A percentile compares a stretch with the other conserved stretches of the same genome.
phyloP scores from a whole-genome alignment of 305 asterid genomes.

The Rubia peregrina region DNA sequence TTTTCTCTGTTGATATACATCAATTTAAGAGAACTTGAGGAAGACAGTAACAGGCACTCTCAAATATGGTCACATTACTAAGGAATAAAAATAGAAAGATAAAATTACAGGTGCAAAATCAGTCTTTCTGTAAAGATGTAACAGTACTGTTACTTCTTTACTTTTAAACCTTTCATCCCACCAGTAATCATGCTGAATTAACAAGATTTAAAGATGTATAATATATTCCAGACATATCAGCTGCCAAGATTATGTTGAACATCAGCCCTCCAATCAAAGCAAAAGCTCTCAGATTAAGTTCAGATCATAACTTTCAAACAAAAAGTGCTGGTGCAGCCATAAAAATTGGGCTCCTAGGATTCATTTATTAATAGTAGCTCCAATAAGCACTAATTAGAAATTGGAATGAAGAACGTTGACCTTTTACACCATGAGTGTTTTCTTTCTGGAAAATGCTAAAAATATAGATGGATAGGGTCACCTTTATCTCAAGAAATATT shows the following conservation, averaged over 20 bases:
- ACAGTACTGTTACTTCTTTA: background rate
- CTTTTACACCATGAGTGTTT: background rate
- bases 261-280: background rate
- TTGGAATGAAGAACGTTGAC: background rate
- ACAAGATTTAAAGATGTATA: background rate
- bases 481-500: background rate
- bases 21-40: background rate
- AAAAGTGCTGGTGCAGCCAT: background rate
- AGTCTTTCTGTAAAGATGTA: background rate
- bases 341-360: background rate
- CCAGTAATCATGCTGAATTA: background rate
- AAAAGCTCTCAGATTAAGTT: background rate
- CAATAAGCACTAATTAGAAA: background rate
- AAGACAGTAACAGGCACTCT: background rate
- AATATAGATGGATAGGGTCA: background rate
- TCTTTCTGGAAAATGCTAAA: background rate
- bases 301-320: background rate
- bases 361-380: background rate
- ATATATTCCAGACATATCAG: background rate
- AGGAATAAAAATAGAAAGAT: background rate
- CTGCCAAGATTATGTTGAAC: background rate
- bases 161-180: background rate
- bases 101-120: background rate
- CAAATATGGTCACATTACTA: background rate
- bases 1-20: background rate